Base-by-base conservation (phyloP, 2,329 filamentous ascomycete species). In the Ophiostoma novo-ulmi region DNA sequence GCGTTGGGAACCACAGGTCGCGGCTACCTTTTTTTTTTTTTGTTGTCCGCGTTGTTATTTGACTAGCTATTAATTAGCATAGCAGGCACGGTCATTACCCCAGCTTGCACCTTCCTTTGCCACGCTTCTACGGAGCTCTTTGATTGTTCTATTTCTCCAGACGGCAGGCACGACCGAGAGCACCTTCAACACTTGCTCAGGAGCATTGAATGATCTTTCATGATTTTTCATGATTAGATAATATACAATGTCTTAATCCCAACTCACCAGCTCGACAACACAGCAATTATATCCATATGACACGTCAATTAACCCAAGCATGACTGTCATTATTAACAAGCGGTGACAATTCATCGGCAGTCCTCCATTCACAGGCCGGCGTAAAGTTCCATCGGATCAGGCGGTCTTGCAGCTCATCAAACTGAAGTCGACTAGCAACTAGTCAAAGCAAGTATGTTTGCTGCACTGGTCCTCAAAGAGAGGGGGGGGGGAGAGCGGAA, bases 31-130 rank as follows among this genome's bases (percentile, higher is more conserved):
- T 58, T 58, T 26, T 58, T 26, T 64, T 14, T 35, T 38, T 38
- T 36, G 61, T 64, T 64, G 14, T 64, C 58, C 58, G 58, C 26
- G 61, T 64, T 64, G 31, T 36, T 64, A 36, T 64, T 64, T 36
- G 35, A n/a, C 17, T 17, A 58, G 20, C 22, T 58, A 58, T n/a
- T n/a, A 48, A 11, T n/a, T n/a, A 48, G 20, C 44, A 48, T n/a
- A 17, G 31, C 61, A 64, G 61, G 61, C 61, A 64, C 61, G 61
- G 17, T 31, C 61, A 35, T 38, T 38, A 38, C 31, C 17, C 61
- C 61, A 31, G 61, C 14, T 58, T 36, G 61, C 35, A 36, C 61
- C 20, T 64, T 64, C 61, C 31, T 64, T n/a, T 35, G 31, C 14
- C n/a, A n/a, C n/a, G n/a, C n/a, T n/a, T n/a, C n/a, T 10, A 58